Evolutionary conservation across 2,329 filamentous ascomycete genomes (phyloP).

Genomic region (Phoma herbarum): DNA sequence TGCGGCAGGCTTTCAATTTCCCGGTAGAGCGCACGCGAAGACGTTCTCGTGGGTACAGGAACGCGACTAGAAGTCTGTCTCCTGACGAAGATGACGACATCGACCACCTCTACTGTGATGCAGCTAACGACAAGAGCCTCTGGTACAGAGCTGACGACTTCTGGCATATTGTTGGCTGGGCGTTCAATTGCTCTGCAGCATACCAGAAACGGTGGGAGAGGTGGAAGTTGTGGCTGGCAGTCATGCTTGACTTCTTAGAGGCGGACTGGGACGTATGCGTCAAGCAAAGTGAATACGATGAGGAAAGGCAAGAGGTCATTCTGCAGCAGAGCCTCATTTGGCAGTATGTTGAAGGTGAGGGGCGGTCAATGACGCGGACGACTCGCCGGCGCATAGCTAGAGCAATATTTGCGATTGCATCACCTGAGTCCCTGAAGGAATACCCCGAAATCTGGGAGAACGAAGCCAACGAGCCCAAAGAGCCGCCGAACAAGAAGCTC

Average conservation of each 20-base stretch:
- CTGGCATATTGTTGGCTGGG: conserved; percentile 90
- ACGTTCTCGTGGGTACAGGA: conserved; percentile 30
- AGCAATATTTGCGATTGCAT: conserved; percentile 73
- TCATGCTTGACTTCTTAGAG: conserved; percentile 81
- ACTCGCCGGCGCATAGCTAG: conserved; percentile 65
- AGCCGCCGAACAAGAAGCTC: conserved; percentile 63
- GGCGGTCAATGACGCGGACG: conserved; percentile 45
- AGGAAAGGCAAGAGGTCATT: conserved; percentile 26
- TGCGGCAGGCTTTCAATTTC: conserved; percentile 79
- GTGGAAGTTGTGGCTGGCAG: conserved; percentile 82
- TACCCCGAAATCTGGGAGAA: conserved; percentile 74
- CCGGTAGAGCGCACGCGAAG: conserved; percentile 37
- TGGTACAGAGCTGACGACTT: conserved; percentile 85
- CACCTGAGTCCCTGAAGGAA: conserved; percentile 58
- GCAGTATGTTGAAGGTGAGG: conserved; percentile 62
- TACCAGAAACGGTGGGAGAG: conserved; percentile 79
- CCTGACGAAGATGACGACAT: conserved; percentile 52
- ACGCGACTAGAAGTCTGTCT: conserved; percentile 34
- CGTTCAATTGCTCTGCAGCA: conserved; percentile 84
- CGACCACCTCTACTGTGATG: conserved; percentile 54
- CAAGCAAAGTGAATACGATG: conserved; percentile 38
- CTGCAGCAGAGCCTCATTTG: conserved; percentile 67
- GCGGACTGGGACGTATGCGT: conserved; percentile 70
- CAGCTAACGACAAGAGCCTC: conserved; percentile 70
- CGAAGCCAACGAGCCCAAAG: conserved; percentile 64